Evolutionary conservation across 805 yeast genomes (phyloP), one percentile per base, ranked within the genome.

Genomic region (Barnettozyma sp.): DNA sequence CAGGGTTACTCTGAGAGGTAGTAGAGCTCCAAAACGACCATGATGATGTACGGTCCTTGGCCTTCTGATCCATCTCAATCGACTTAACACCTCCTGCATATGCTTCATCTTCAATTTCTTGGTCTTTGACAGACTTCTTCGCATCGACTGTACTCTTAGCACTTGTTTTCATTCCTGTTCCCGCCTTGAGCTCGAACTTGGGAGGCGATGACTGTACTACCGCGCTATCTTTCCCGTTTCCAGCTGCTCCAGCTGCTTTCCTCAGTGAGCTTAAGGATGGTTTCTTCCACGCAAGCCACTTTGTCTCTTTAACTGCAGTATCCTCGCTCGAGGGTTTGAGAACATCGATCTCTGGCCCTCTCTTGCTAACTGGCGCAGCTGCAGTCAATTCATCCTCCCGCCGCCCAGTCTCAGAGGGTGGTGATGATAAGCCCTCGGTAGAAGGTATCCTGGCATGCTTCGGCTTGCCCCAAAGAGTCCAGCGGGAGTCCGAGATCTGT

Each of bases 21-120:
- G n/a, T 23, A 1, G 39, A 26, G 26, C 41, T 47, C 54, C 56
- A 51, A 21, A 53, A 43, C 2, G 58, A 50, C 58, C 58, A 53
- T 2, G 57, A 50, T 1, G 42, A 36, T 4, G 36, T 15, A n/a
- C 42, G 30, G 7, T 21, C 34, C 16, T 31, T 35, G 8, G 22
- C 16, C 14, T 19, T 26, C 9, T 34, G n/a, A 20, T 37, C 37
- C 22, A 15, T 33, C 13, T 29, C 40, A n/a, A 30, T 12, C 1
- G 36, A 30, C 14, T 33, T 33, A 14, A 37, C 15, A 9, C 24
- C 23, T 13, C 33, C 40, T 2, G 30, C 24, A 10, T 22, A 27
- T 12, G 23, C 33, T n/a, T 21, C 14, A 7, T 32, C 40, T 16
- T 37, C 36, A 13, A 17, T 12, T 3, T 26, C 22, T 18, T 35